Percentiles rank a stretch among this genome's conserved stretches.
These are phyloP conservation scores for Sphagnum tenellum DNA, from an alignment of 225 moss, liverwort and hornwort species.

Conservation along the genomic window DNA sequence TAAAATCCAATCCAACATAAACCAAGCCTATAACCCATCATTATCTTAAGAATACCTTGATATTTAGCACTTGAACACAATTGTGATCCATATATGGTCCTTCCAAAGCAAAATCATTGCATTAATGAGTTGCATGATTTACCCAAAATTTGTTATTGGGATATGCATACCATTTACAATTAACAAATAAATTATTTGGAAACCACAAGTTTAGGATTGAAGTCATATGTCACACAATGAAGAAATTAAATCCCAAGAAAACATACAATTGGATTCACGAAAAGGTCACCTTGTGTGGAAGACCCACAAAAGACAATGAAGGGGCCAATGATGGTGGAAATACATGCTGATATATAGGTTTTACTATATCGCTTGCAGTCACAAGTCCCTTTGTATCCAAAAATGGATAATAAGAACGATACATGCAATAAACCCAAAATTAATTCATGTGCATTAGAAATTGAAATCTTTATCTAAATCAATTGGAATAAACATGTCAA, in stretches of 20 bases:
- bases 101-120: neutral
- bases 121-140: too few species aligned
- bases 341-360: constrained; percentile 77
- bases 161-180: too few species aligned
- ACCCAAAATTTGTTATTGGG: too few species aligned
- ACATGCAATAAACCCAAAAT: constrained; percentile 27
- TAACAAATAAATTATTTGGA: too few species aligned
- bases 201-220: too few species aligned
- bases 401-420: constrained; percentile 63
- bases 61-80: neutral
- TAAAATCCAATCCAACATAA: constrained; percentile 7
- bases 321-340: constrained; percentile 78
- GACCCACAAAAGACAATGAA: constrained; percentile 69
- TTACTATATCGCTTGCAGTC: constrained; percentile 57
- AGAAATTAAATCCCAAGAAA: neutral
- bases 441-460: too few species aligned
- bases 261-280: neutral
- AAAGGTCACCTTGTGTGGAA: constrained; percentile 56
- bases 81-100: neutral
- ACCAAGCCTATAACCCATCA: neutral
- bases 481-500: too few species aligned
- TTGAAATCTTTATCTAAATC: too few species aligned
- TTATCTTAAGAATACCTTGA: neutral
- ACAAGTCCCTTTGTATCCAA: constrained; percentile 57
- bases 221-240: neutral